Conservation (phyloP, 2,329 filamentous ascomycete species). For the Falciphora oryzae region DNA sequence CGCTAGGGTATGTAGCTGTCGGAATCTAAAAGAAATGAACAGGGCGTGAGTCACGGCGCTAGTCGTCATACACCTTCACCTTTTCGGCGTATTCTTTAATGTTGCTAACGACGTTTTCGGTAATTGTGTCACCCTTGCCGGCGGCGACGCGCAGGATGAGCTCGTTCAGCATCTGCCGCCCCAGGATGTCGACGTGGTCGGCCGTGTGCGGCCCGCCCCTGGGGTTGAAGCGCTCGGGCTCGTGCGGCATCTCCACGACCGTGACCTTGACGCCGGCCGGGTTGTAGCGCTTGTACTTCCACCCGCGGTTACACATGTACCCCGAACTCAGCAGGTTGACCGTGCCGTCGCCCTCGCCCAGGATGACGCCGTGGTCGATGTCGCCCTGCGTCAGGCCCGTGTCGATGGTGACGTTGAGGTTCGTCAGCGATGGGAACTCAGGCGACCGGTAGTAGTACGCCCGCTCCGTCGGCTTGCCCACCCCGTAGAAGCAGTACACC, state of each 20-base stretch:
- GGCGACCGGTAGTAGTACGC: constrained; percentile 80
- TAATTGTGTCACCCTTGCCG: constrained; percentile 73
- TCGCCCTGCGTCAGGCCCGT: constrained; percentile 53
- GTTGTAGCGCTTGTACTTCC: constrained; percentile 91
- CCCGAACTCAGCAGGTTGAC: constrained; percentile 87
- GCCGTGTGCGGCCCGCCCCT: constrained; percentile 66
- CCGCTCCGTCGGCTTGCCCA: constrained; percentile 89
- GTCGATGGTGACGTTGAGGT: constrained; percentile 69
- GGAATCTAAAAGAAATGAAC: too few species aligned
- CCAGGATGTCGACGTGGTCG: constrained; percentile 95
- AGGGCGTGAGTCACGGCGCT: background rate
- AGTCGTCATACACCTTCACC: constrained; percentile 74
- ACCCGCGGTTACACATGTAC: constrained; percentile 96
- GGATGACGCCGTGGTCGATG: constrained; percentile 82
- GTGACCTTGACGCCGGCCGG: constrained; percentile 76
- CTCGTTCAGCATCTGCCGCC: constrained; percentile 83
- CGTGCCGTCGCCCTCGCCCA: constrained; percentile 94
- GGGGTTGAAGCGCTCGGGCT: constrained; percentile 87
- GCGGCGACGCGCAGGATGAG: constrained; percentile 81
- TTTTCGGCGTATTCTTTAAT: constrained; percentile 78
- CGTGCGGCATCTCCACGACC: constrained; percentile 93
- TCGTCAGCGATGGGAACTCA: constrained; percentile 57
- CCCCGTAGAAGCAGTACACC: constrained; percentile 95
- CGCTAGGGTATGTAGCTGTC: too few species aligned
- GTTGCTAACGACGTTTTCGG: constrained; percentile 71